These are phyloP conservation scores for Usnea hakonensis DNA, from an alignment of 495 filamentous ascomycete species.

Conservation along the genomic window DNA sequence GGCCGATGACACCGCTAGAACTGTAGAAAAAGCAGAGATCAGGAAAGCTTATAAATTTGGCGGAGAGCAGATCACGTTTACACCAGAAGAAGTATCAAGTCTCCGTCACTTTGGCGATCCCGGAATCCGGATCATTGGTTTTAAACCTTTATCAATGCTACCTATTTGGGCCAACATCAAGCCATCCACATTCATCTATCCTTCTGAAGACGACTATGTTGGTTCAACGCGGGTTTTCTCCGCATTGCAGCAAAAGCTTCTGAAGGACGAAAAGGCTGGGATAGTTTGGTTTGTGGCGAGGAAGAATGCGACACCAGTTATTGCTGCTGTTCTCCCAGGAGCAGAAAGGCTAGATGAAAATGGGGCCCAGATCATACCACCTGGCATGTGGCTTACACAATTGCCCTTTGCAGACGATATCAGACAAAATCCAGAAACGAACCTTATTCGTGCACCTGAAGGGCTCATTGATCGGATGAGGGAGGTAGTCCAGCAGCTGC, in stretches of 20 bases:
- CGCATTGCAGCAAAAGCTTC: constrained; percentile 79
- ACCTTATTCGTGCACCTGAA: constrained; percentile 53
- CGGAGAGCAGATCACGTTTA: constrained; percentile 80
- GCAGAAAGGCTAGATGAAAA: constrained; percentile 56
- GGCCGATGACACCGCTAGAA: constrained; percentile 64
- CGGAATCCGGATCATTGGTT: constrained; percentile 83
- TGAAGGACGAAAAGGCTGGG: constrained; percentile 67
- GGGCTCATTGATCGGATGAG: constrained; percentile 73
- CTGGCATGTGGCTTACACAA: constrained; percentile 82
- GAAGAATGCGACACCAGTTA: constrained; percentile 62
- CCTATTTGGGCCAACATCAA: constrained; percentile 80
- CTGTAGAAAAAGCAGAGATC: constrained; percentile 73
- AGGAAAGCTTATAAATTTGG: constrained; percentile 95
- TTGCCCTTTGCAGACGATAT: constrained; percentile 91
- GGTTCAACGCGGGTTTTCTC: constrained; percentile 91
- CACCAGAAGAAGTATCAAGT: constrained; percentile 66
- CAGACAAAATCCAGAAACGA: constrained; percentile 58
- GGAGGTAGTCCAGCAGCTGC: constrained; percentile 70
- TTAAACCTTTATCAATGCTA: constrained; percentile 71
- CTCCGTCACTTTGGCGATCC: constrained; percentile 75
- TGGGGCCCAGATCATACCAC: constrained; percentile 62
- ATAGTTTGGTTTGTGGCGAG: constrained; percentile 87
- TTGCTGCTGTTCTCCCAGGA: constrained; percentile 77
- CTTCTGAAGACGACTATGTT: constrained; percentile 80
- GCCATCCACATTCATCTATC: constrained; percentile 87